Evolutionary conservation across 2,329 filamentous ascomycete genomes (phyloP), one percentile per base, ranked within the genome.

Genomic region (Pleochaeta shiraiana): DNA sequence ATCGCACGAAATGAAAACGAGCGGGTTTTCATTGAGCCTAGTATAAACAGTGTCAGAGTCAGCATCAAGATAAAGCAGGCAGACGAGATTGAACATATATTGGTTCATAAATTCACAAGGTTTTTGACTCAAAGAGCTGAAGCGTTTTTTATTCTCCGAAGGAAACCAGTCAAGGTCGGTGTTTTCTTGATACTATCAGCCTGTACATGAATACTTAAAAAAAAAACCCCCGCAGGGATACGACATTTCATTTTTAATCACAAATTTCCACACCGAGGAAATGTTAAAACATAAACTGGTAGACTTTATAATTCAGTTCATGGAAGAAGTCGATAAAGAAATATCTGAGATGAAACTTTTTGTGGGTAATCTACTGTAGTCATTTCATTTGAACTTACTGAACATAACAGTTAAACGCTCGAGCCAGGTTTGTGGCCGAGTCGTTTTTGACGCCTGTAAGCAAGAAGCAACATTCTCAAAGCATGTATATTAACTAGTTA

Each of bases 281-380:
- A 95, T 98, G 90, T 76, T 97, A 74, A 97, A 97, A 80, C 92
- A 98, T 75, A 97, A 98, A 79, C 81, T 98, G 70, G 95, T 98
- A 37, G 93, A 98, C 75, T 98, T 98, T 73, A 95, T 98, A 70
- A 96, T 98, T 69, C 86, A 97, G 73, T 98, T 98, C 73, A 97
- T 98, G 92, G 92, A 98, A 76, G 93, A 98, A 75, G 95, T 98
- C 4, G 95, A 98, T 76, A 98, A 98, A 80, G 93, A 98, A 76
- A 98, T 98, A 66, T 97, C 93, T 2, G 95, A 98, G 78, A 97
- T 98, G 93, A 98, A 98, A 82, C 86, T 98, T 72, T 98, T 98
- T 76, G 92, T 96, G 82, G 70, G 89, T 79, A 53, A 57, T 19
- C 16, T 26, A 28, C 12, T 26, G 14, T 30, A 57, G 63, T n/a